Percentiles rank a stretch among this genome's conserved stretches.
Conservation (phyloP, 2,329 filamentous ascomycete genomes). For the Cladosporium sp. region DNA sequence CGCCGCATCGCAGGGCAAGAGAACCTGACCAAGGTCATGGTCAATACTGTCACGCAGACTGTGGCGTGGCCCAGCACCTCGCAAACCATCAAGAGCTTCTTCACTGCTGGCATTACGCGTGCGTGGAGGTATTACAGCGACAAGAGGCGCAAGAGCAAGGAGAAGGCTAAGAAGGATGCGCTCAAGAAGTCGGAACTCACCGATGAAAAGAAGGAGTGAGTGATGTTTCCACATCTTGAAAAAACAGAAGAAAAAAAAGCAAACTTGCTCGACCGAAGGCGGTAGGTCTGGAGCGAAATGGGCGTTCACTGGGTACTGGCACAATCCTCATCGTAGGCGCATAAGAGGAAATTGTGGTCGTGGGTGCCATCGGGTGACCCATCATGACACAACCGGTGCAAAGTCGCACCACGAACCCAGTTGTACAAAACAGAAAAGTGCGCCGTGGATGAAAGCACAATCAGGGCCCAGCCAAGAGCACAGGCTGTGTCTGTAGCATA, state of each 20-base stretch:
- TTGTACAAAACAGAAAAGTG: not conserved
- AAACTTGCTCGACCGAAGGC: not conserved
- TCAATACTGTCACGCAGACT: conserved; percentile 78
- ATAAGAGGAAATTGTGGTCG: not conserved
- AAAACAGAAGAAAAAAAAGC: not conserved
- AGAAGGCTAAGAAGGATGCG: conserved; percentile 25
- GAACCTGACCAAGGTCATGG: conserved; percentile 69
- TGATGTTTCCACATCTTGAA: not conserved
- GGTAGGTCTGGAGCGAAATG: not conserved
- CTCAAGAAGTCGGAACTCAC: conserved; percentile 6
- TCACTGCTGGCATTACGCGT: conserved; percentile 73
- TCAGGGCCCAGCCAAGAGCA: not conserved
- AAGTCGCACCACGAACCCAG: not conserved
- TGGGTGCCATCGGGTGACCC: not conserved
- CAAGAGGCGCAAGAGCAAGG: conserved; percentile 58
- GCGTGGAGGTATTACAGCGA: conserved; percentile 77
- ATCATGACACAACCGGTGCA: not conserved
- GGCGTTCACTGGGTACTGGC: not conserved
- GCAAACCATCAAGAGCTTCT: conserved; percentile 78
- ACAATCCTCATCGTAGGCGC: not conserved
- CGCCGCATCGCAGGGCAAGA: conserved; percentile 74
- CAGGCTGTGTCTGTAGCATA: not conserved
- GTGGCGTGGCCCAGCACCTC: conserved; percentile 89
- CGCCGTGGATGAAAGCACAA: not conserved
- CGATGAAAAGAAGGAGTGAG: conserved; percentile 13